Conservation (phyloP, 495 filamentous ascomycete genomes). For the Neohortaea acidophila region DNA sequence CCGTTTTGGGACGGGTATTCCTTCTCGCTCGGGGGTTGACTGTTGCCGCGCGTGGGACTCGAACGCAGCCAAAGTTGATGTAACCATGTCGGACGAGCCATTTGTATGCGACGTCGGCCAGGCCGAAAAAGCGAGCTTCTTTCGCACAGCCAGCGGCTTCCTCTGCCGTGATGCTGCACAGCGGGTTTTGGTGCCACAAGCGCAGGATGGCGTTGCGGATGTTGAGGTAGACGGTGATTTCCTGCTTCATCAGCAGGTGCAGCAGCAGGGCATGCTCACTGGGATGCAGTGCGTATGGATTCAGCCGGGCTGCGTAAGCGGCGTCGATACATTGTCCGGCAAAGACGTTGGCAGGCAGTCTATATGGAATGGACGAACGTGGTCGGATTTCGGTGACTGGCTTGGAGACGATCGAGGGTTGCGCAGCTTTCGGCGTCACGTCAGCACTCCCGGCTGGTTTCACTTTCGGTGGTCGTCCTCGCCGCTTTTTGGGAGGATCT, state of each 20-base stretch:
- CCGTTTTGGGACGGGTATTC: conserved; percentile 41
- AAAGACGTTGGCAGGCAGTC: conserved; percentile 32
- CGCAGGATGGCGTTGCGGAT: conserved; percentile 91
- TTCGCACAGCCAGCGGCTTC: conserved; percentile 88
- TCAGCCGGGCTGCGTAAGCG: conserved; percentile 75
- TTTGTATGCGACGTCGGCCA: conserved; percentile 77
- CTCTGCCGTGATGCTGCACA: conserved; percentile 69
- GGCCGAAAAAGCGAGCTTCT: conserved; percentile 77
- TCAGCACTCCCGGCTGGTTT: conserved; percentile 4
- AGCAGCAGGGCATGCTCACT: conserved; percentile 69
- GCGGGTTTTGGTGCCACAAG: conserved; percentile 79
- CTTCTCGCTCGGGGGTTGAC: conserved; percentile 27
- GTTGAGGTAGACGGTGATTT: conserved; percentile 93
- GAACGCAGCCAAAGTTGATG: conserved; percentile 91
- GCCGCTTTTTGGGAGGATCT: conserved; percentile 2
- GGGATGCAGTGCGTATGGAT: conserved; percentile 76
- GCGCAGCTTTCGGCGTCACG: conserved; percentile 1
- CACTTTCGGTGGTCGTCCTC: conserved; percentile 17
- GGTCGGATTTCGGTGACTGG: conserved; percentile 10
- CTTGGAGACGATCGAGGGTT: conserved; percentile 8
- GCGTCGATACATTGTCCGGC: conserved; percentile 77
- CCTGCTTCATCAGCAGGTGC: conserved; percentile 65
- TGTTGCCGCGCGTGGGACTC: conserved; percentile 37
- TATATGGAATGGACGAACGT: conserved; percentile 14
- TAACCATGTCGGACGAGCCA: conserved; percentile 85